Evolutionary conservation across 768 basidiomycete genomes (phyloP).

Genomic region (Kwoniella sp.): DNA sequence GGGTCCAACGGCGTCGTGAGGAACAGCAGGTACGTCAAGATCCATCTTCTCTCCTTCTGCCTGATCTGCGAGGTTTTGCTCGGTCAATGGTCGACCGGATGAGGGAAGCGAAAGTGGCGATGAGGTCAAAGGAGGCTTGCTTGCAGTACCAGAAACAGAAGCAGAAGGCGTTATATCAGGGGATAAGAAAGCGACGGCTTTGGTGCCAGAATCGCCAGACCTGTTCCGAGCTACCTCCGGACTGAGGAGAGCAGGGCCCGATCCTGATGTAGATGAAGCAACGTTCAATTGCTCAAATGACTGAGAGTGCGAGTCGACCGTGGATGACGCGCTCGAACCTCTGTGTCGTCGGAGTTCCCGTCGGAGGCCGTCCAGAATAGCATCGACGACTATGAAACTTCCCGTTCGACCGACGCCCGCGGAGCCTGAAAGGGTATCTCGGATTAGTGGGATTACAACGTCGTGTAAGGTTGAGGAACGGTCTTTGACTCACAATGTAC

Average conservation of each 20-base stretch:
- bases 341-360: constrained; percentile 27
- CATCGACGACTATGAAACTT: constrained; percentile 77
- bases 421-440: constrained; percentile 65
- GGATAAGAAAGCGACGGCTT: constrained; percentile 28
- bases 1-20: background rate
- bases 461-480: too few relatives aligned
- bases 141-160: background rate
- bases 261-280: background rate
- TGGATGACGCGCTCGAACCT: background rate
- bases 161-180: background rate
- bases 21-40: constrained; percentile 9
- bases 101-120: background rate
- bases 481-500: constrained; percentile 56
- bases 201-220: constrained; percentile 10
- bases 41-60: constrained; percentile 21
- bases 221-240: background rate
- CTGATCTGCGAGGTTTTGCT: constrained; percentile 3
- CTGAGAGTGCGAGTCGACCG: background rate
- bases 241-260: background rate
- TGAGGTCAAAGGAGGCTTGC: background rate
- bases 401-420: constrained; percentile 95
- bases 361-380: constrained; percentile 47
- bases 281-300: background rate
- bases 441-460: too few relatives aligned
- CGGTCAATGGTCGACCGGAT: background rate